Base-by-base conservation (phyloP, 2,329 filamentous ascomycete species). In the Sordariomycetes sp. region DNA sequence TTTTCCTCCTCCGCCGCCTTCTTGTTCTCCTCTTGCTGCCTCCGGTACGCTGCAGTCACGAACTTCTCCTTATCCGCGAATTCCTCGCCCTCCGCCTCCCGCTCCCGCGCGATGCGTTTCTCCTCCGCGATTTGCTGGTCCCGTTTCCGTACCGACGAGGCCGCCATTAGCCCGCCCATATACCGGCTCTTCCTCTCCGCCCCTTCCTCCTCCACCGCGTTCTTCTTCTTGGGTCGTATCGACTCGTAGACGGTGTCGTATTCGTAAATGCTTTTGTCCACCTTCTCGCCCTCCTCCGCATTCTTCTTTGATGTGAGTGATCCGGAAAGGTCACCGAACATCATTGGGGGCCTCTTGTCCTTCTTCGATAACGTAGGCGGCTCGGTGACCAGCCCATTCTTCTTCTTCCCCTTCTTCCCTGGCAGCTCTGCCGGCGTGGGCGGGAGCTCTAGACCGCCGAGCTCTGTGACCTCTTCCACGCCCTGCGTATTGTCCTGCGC, bases 51-150 rank as follows among this genome's bases (percentile, higher is more conserved):
- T 59, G 85, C 86, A 0, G 89, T 94, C 37, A 94, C 90, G 64
- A 94, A 94, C 71, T 87, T 89, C 68, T 94, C 90, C 73, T 92
- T 94, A 65, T 87, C 89, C 0, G 81, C 87, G 65, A 85, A 94
- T 51, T 88, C 87, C 37, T 93, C 89, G 20, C 89, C 89, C 68
- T 94, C 90, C 0, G 83, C 86, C 65, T 89, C 89, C 53, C 89
- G 80, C 68, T 94, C 89, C 25, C 85, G 80, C 64, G 88, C 85
- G 64, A 94, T 78, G 70, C 88, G 82, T 72, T 90, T 90, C 72
- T 94, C 89, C 67, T 89, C 86, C 3, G 89, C 89, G 32, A 91
- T 85, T 54, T 88, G 77, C 53, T 87, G 82, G 69, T 94, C 89
- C 58, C 89, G 83, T 68, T 92, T 90, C 59, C 89, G 83, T 59